Base-by-base conservation (phyloP, 108 stramenopile genomes). In the Skeletonema marinoi region DNA sequence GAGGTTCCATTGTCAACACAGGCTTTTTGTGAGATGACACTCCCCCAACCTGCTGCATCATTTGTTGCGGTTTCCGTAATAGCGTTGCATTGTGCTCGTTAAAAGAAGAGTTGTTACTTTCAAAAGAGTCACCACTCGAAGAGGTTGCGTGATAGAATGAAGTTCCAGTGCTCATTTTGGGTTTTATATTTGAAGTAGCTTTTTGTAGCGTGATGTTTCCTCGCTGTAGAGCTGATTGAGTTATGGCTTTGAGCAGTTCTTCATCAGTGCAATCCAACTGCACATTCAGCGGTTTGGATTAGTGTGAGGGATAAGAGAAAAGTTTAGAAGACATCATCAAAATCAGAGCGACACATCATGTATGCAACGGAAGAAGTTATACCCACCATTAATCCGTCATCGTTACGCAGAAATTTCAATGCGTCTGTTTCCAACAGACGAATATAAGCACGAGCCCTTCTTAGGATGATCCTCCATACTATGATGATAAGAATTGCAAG, bases 31-130 rank as follows among this genome's bases (percentile, higher is more conserved):
- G 86, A 7, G 35, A 61, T 10, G 89, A 80, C 10, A 82, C 67
- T 25, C 92, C 92, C 31, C 92, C 92, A 19, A 92, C 89, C 70
- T 92, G 92, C 31, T 77, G 82, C 42, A 81, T 69, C 84, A 90
- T 84, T 50, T 31, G 60, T 32, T 71, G 61, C 10, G 54, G 39
- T 61, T 36, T 75, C 9, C 17, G 11, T 12, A 44, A 46, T 11
- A 4, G 0, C 13, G 48, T 35, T 19, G 25, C 35, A 32, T 17
- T 11, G 19, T 25, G 39, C 7, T 42, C 39, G 21, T 66, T 16
- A 9, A 30, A 66, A n/a, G 25, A 39, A 66, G 65, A 35, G 10
- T 4, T 54, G 38, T 74, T 65, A 2, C 38, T 59, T 21, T 58
- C 74, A 60, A 48, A 67, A 19, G 66, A 67, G 13, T 46, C 14